Evolutionary conservation across 1,284 basidiomycete species (phyloP).

Genomic region (Ustilago xerochloae): DNA sequence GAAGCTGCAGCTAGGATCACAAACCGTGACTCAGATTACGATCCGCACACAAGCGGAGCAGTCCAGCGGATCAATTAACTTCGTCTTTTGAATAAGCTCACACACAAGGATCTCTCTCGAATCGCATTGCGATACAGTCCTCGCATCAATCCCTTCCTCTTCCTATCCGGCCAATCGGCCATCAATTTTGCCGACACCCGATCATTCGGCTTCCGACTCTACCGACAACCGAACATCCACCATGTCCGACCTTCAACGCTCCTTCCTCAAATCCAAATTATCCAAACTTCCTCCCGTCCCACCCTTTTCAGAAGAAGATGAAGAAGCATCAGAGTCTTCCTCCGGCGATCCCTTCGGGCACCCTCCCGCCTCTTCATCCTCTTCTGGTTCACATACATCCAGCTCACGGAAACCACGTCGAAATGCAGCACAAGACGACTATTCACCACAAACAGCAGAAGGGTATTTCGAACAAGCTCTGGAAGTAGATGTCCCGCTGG

Average conservation of each 20-base stretch:
- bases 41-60: too few relatives aligned
- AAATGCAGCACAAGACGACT: conserved; percentile 21
- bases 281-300: conserved; percentile 46
- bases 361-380: background rate
- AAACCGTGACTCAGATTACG: too few relatives aligned
- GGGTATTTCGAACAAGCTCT: conserved; percentile 64
- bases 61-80: too few relatives aligned
- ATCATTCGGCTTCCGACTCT: background rate
- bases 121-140: too few relatives aligned
- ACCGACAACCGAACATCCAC: background rate
- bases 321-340: conserved; percentile 9
- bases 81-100: too few relatives aligned
- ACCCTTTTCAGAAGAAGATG: conserved; percentile 24
- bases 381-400: conserved; percentile 1
- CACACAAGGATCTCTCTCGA: too few relatives aligned
- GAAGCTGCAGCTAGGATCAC: too few relatives aligned
- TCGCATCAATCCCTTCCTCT: too few relatives aligned
- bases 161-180: too few relatives aligned
- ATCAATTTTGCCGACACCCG: too few relatives aligned
- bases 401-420: conserved; percentile 2
- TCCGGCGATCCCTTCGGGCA: conserved; percentile 5
- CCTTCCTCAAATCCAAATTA: conserved; percentile 44
- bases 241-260: conserved; percentile 45
- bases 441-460: conserved; percentile 52
- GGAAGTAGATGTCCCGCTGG: conserved; percentile 56